A percentile compares a stretch with the other conserved stretches of the same genome.
Evolutionary conservation across 192 early-diverging fungal genomes (phyloP).

Genomic region (Kickxella alabastrina): DNA sequence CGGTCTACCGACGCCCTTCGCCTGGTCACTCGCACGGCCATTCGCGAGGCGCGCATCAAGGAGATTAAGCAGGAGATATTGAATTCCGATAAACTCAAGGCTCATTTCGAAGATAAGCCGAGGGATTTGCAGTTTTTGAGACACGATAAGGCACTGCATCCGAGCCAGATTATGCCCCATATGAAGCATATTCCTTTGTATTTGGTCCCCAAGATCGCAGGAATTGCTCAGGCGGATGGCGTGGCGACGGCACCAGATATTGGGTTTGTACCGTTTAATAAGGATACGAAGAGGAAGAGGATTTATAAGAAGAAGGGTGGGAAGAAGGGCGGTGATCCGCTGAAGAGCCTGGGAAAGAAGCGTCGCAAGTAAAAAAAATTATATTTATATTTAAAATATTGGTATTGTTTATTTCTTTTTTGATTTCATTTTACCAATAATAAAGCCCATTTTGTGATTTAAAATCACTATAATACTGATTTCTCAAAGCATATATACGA

Average conservation of each 20-base stretch:
- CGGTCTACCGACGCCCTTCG: slow-evolving; percentile 82
- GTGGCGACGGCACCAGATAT: slow-evolving; percentile 32
- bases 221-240: slow-evolving; percentile 41
- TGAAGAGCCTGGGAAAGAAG: slow-evolving; percentile 42
- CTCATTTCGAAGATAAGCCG: slow-evolving; percentile 97
- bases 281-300: slow-evolving; percentile 28
- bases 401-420: no score
- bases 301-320: slow-evolving; percentile 8
- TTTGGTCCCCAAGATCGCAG: slow-evolving; percentile 77
- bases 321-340: slow-evolving; percentile 31
- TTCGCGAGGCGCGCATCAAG: slow-evolving; percentile 90
- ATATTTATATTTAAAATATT: not conserved
- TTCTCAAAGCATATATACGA: no score
- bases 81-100: slow-evolving; percentile 91
- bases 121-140: slow-evolving; percentile 85
- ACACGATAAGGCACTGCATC: slow-evolving; percentile 86
- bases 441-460: no score
- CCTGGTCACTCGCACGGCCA: slow-evolving; percentile 65
- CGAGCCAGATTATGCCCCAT: slow-evolving; percentile 75
- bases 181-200: slow-evolving; percentile 94
- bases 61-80: slow-evolving; percentile 94
- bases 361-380: slow-evolving; percentile 12
- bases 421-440: no score
- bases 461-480: no score
- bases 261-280: slow-evolving; percentile 51